Base-by-base conservation (phyloP, 2,329 filamentous ascomycete genomes). In the Botryotinia calthae region DNA sequence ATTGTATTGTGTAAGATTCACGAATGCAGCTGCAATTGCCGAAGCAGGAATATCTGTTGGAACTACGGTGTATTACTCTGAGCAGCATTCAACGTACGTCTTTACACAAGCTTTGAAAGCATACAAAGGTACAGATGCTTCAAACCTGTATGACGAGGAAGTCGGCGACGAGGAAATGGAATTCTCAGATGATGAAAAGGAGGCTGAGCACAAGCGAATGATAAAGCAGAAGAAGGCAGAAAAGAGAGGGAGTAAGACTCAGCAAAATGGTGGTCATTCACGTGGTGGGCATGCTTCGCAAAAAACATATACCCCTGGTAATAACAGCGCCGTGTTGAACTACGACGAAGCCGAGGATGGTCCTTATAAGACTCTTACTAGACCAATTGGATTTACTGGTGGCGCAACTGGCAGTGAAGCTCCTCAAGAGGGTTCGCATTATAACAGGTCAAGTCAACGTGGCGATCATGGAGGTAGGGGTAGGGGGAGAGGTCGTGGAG, bases 141-240 rank as follows among this genome's bases (percentile, higher is more conserved):
- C 94, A 69, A 98, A 98, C 80, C 87, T 97, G 71, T 92, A 97
- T 82, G 96, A 98, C 77, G 96, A 99, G 81, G 95, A 98, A 83
- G 87, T 94, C 12, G 90, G 84, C 25, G 91, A 92, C 46, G 93
- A 97, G 54, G 95, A 98, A 81, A 88, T 94, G 77, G 96, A 98
- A 80, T 98, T 98, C 81, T 98, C 95, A 0, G 96, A 99, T 77
- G 96, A 99, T 79, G 96, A 99, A 82, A 92, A 93, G 77, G 96
- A 99, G 82, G 91, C 92, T 12, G 93, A 94, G 78, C 89, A 94
- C 80, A 97, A 92, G 83, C 85, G 88, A 72, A 86, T 87, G 74
- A 78, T 89, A 70, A 94, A 94, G 82, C 87, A 90, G 75, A 91
- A 91, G 83, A 89, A 87, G 77, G 84, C 85, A 14, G 82, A 91